Evolutionary conservation across 306 rosid species (phyloP).

Genomic region (Cyamopsis tetragonoloba): DNA sequence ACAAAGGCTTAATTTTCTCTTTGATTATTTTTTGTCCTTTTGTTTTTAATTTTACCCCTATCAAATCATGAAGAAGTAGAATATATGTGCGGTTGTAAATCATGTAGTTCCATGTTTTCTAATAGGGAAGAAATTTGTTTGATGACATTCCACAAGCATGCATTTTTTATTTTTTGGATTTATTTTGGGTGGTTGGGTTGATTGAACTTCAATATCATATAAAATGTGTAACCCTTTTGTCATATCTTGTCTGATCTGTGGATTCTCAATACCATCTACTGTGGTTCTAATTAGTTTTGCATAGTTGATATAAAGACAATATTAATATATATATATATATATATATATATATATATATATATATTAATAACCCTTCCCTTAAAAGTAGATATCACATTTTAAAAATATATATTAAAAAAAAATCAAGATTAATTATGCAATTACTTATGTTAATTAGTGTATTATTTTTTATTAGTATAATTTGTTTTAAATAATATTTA

Average conservation of each 20-base stretch:
- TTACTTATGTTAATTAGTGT: no score
- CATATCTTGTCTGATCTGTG: not conserved
- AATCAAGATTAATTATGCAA: no score
- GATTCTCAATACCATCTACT: slow-evolving; percentile 1
- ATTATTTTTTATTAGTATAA: no score
- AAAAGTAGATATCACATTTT: no score
- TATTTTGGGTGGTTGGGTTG: slow-evolving; percentile 8
- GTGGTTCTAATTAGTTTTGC: slow-evolving; percentile 18
- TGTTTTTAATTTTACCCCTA: no score
- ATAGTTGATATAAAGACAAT: not conserved
- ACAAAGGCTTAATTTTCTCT: not conserved
- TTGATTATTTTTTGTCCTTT: not conserved
- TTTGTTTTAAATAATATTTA: no score
- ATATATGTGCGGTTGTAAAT: no score
- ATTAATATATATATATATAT: no score
- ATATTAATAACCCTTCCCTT: not conserved
- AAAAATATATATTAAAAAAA: no score
- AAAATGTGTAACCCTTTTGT: not conserved
- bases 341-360: no score
- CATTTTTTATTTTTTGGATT: not conserved
- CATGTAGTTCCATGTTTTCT: not conserved
- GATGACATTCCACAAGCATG: not conserved
- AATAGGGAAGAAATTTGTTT: not conserved
- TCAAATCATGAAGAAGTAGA: no score
- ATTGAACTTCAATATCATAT: not conserved